Evolutionary conservation across 2,329 filamentous ascomycete species (phyloP).

Genomic region (Fusarium vanettenii): DNA sequence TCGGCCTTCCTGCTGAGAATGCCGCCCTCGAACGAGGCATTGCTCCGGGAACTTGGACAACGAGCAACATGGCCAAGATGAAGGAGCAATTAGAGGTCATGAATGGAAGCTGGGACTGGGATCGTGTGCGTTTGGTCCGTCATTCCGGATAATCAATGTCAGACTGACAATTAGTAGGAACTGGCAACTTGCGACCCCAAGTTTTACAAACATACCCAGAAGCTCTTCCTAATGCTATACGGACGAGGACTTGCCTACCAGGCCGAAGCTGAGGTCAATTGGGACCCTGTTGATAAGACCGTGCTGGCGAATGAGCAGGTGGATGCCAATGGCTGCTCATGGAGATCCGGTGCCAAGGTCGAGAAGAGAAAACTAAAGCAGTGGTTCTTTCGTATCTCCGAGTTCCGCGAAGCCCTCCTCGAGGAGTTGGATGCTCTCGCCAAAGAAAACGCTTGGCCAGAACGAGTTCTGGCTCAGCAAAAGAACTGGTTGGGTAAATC

Average conservation of each 20-base stretch:
- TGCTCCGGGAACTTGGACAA: constrained; percentile 83
- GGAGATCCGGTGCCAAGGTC: constrained; percentile 87
- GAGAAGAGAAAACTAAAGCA: constrained; percentile 84
- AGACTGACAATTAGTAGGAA: constrained; percentile 65
- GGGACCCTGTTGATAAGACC: constrained; percentile 88
- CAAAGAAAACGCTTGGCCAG: constrained; percentile 78
- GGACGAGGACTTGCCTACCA: constrained; percentile 84
- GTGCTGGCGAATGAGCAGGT: constrained; percentile 95
- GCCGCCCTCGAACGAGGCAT: constrained; percentile 86
- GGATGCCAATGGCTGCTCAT: constrained; percentile 85
- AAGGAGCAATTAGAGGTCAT: constrained; percentile 82
- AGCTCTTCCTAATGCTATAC: constrained; percentile 82
- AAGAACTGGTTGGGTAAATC: constrained; percentile 90
- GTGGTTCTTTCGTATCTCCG: constrained; percentile 90
- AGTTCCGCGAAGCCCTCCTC: constrained; percentile 78
- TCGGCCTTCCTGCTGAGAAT: constrained; percentile 91
- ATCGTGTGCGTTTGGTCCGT: constrained; percentile 69
- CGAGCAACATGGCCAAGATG: constrained; percentile 84
- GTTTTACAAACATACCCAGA: constrained; percentile 92
- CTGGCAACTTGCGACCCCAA: constrained; percentile 84
- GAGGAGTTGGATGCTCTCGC: constrained; percentile 76
- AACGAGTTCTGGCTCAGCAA: constrained; percentile 85
- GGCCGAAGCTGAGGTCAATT: constrained; percentile 86
- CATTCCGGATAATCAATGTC: no score
- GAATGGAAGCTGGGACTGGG: constrained; percentile 88